Percentiles rank a stretch among this genome's conserved stretches.
These are phyloP conservation scores for Coemansia sp. DNA, from an alignment of 192 early-diverging fungal genomes.

Conservation along the genomic window DNA sequence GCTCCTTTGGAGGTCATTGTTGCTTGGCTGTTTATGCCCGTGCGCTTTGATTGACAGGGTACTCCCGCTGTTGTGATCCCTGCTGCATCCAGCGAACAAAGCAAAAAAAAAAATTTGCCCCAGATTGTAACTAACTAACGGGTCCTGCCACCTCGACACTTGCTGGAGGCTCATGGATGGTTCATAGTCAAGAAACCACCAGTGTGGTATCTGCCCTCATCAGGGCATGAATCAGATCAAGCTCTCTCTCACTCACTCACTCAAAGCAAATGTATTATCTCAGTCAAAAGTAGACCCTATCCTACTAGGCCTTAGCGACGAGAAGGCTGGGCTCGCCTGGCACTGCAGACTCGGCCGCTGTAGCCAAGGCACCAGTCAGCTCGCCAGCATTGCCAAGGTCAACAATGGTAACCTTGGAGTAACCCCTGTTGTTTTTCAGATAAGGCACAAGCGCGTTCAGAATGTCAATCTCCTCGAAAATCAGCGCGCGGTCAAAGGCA, in stretches of 20 bases:
- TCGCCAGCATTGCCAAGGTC: constrained; percentile 39
- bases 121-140: neutral
- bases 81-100: neutral
- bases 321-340: constrained; percentile 52
- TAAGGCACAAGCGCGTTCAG: constrained; percentile 57
- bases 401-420: constrained; percentile 55
- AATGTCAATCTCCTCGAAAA: constrained; percentile 80
- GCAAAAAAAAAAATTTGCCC: neutral
- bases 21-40: neutral
- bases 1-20: neutral
- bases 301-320: constrained; percentile 25
- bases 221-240: neutral
- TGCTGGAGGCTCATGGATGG: neutral
- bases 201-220: neutral
- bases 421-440: constrained; percentile 62
- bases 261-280: neutral
- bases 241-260: neutral
- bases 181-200: neutral
- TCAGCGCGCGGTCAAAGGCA: constrained; percentile 80
- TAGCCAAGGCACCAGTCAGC: constrained; percentile 25
- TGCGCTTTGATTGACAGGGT: neutral
- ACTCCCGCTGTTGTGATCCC: neutral
- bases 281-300: neutral
- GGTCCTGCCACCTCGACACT: neutral
- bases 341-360: constrained; percentile 33